A percentile compares a stretch with the other conserved stretches of the same genome.
These are phyloP conservation scores for Plectosphaerella sp. DNA, from an alignment of 2,329 filamentous ascomycete species.

Conservation along the genomic window DNA sequence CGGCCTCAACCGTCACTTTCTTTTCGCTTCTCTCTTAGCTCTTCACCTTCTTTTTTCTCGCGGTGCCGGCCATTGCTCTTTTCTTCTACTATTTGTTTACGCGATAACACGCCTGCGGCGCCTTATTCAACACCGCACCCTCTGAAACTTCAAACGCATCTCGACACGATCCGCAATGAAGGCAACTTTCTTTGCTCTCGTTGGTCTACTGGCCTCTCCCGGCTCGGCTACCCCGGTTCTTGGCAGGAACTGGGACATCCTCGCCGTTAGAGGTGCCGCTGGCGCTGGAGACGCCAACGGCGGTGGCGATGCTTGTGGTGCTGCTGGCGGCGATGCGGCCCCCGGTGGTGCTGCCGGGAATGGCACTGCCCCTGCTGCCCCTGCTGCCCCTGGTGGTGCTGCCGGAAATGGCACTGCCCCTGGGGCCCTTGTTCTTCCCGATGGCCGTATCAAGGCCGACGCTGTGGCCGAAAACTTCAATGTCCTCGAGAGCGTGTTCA, in stretches of 20 bases:
- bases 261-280: not conserved
- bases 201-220: slow-evolving; percentile 4
- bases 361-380: slow-evolving; percentile 3
- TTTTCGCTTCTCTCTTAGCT: not conserved
- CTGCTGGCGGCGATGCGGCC: not conserved
- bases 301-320: not conserved
- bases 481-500: slow-evolving; percentile 14
- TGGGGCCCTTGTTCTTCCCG: slow-evolving; percentile 10
- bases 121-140: not conserved
- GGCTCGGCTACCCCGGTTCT: slow-evolving; percentile 7
- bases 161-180: slow-evolving; percentile 3
- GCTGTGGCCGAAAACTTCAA: slow-evolving; percentile 14
- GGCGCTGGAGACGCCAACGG: not conserved
- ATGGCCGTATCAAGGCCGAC: slow-evolving; percentile 13
- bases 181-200: slow-evolving; percentile 4
- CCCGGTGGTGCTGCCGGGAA: slow-evolving; percentile 1
- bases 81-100: slow-evolving; percentile 6
- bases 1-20: not conserved
- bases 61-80: slow-evolving; percentile 10
- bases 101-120: not conserved
- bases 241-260: no score
- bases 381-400: not conserved
- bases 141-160: not conserved
- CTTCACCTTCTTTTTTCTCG: slow-evolving; percentile 3
- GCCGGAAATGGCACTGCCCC: not conserved